These are phyloP conservation scores for Phytophthora europaea DNA, from an alignment of 352 stramenopile genomes.

Conservation along the genomic window DNA sequence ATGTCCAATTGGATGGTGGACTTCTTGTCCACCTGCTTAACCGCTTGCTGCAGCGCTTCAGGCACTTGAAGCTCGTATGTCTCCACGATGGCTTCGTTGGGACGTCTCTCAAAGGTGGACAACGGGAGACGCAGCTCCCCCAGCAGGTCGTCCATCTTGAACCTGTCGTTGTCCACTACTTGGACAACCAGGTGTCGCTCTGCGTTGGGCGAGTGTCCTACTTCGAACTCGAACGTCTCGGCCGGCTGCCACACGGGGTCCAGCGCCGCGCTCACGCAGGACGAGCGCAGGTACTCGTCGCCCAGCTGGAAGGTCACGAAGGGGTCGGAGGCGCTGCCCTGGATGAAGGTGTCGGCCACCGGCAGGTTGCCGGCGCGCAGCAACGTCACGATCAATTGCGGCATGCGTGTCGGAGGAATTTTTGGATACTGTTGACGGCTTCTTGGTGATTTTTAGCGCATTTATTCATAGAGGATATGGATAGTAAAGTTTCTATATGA, in stretches of 20 bases:
- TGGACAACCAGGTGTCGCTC: slow-evolving; percentile 61
- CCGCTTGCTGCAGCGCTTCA: slow-evolving; percentile 47
- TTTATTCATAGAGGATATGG: no score
- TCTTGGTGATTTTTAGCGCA: no score
- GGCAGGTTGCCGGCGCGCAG: slow-evolving; percentile 73
- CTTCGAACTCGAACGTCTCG: slow-evolving; percentile 79
- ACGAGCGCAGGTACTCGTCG: slow-evolving; percentile 59
- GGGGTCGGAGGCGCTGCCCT: slow-evolving; percentile 72
- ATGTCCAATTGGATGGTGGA: slow-evolving; percentile 51
- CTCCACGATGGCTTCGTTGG: slow-evolving; percentile 60
- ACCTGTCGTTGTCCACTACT: slow-evolving; percentile 75
- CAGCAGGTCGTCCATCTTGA: slow-evolving; percentile 75
- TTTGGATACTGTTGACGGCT: slow-evolving; percentile 23
- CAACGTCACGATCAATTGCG: slow-evolving; percentile 72
- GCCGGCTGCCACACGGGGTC: slow-evolving; percentile 80
- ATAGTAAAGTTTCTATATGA: no score
- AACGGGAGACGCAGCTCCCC: slow-evolving; percentile 60
- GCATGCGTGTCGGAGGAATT: slow-evolving; percentile 42
- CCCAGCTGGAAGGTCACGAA: slow-evolving; percentile 75
- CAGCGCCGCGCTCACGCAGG: slow-evolving; percentile 55
- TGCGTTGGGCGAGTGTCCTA: slow-evolving; percentile 43
- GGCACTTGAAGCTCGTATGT: slow-evolving; percentile 63
- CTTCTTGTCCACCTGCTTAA: slow-evolving; percentile 55
- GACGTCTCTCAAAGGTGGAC: slow-evolving; percentile 55
- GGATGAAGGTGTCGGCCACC: slow-evolving; percentile 66